Conservation (phyloP, 257 asterid species). For the Solanum gracilifrons region DNA sequence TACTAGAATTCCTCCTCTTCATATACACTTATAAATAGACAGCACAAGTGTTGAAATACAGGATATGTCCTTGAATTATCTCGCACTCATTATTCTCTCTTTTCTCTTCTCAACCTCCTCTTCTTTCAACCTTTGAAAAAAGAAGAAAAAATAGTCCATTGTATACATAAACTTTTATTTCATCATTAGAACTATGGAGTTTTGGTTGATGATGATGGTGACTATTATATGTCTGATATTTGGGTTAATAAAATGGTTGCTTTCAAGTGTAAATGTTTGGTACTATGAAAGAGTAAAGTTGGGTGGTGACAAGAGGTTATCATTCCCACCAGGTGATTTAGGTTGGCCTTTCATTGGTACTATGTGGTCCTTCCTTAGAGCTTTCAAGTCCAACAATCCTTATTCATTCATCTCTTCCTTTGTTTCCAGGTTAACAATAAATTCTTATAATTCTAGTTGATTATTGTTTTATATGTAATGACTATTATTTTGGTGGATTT, state of each 20-base stretch:
- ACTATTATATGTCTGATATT: conserved; percentile 6
- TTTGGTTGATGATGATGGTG: neutral
- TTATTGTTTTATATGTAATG: too few relatives aligned
- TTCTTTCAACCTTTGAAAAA: conserved; percentile 53
- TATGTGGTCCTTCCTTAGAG: conserved; percentile 81
- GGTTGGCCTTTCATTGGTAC: conserved; percentile 89
- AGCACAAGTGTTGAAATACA: neutral
- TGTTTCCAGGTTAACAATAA: conserved; percentile 35
- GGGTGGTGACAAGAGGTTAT: conserved; percentile 21
- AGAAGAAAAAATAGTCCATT: neutral
- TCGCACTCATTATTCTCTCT: neutral
- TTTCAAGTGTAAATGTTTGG: conserved; percentile 39
- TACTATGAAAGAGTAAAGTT: conserved; percentile 34
- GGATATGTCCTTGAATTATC: neutral
- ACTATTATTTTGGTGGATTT: too few relatives aligned
- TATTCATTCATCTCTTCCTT: conserved; percentile 55
- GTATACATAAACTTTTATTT: neutral
- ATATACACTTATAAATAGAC: neutral
- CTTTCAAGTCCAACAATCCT: conserved; percentile 60
- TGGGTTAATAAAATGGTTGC: conserved; percentile 20
- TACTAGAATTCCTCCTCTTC: neutral
- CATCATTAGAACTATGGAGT: neutral
- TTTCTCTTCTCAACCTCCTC: neutral
- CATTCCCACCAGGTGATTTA: conserved; percentile 87
- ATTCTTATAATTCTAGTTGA: neutral